Evolutionary conservation across 2,329 filamentous ascomycete species (phyloP).

Genomic region (Curvularia sp.): DNA sequence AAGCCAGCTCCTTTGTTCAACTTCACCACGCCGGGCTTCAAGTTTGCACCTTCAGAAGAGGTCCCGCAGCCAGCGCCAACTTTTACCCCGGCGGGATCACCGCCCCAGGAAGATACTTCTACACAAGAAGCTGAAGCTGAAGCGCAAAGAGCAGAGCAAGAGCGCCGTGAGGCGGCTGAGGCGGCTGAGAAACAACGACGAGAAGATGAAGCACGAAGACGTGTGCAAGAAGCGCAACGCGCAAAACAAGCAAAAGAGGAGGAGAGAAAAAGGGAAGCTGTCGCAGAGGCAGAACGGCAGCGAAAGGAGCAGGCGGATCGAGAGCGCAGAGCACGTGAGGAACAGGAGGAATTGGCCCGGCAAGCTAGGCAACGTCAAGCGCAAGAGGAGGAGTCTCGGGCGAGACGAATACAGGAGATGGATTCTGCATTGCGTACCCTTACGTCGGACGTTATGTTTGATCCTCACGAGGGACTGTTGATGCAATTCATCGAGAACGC

Average conservation of each 20-base stretch:
- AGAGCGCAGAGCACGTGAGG: constrained; percentile 26
- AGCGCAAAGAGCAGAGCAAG: constrained; percentile 16
- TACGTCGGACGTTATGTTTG: constrained; percentile 49
- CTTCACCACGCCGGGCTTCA: constrained; percentile 9
- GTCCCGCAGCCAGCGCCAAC: constrained; percentile 17
- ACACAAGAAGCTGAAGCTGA: constrained; percentile 19
- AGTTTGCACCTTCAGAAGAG: constrained; percentile 1
- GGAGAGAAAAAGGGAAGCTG: constrained; percentile 15
- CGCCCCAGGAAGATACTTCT: constrained; percentile 16
- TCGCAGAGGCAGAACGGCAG: constrained; percentile 22
- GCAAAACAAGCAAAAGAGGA: constrained; percentile 23
- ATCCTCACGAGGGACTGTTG: constrained; percentile 51
- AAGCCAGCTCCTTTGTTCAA: constrained; percentile 14
- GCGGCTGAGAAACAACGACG: constrained; percentile 22
- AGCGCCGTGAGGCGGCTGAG: constrained; percentile 19
- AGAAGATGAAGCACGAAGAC: constrained; percentile 21
- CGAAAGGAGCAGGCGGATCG: constrained; percentile 25
- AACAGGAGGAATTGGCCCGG: constrained; percentile 26
- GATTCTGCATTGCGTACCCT: constrained; percentile 41
- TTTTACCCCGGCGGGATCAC: constrained; percentile 25
- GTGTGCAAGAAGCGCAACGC: constrained; percentile 22
- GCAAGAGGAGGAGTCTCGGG: constrained; percentile 30
- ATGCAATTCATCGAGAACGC: constrained; percentile 55
- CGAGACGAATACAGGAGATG: constrained; percentile 22
- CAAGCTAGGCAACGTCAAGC: constrained; percentile 31